Base-by-base conservation (phyloP, 1,284 basidiomycete species). In the Trametes pubescens region DNA sequence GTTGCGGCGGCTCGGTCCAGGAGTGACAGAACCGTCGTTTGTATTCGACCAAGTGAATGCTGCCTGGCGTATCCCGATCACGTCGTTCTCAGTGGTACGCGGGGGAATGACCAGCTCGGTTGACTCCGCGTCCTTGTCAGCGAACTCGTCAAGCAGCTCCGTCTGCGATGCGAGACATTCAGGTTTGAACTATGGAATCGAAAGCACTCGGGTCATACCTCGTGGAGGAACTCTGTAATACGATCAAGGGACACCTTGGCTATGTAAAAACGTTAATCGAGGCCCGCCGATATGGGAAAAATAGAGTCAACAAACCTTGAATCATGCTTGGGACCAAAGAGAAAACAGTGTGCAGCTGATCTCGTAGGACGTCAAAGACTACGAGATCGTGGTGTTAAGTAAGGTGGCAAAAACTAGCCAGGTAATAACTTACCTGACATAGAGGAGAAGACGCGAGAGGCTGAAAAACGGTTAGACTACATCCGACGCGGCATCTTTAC, bases 161-260 rank as follows among this genome's bases (percentile, higher is more conserved):
- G 82, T 84, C 78, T 83, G 59, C 22, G 10, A 54, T 16, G 24
- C 11, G 24, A 21, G 35, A 22, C 48, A 48, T 54, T 16, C 35
- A 34, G 21, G 18, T n/a, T 8, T 4, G 14, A 5, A 18, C 18
- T 38, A 14, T 1, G 13, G 18, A 44, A 51, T 2, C 9, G 11
- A 13, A 26, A 21, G 21, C 0, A 35, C 10, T 1, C 4, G 26
- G 48, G n/a, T 59, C 76, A 62, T 46, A 81, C 82, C 46, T 78
- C 75, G 51, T 76, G 67, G 44, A 86, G 65, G 75, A 86, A 86
- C 18, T 81, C 78, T 62, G 80, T 75, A 34, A 85, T 72, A 67
- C 85, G 82, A 57, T 81, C 78, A n/a, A 86, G 67, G 2, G 84
- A 85, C 5, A 86, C 84, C 64, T 81, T 82, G 73, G 75, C 75